A percentile compares a stretch with the other conserved stretches of the same genome.
Evolutionary conservation across 2,329 filamentous ascomycete species (phyloP).

Genomic region (Conoideocrella luteorostrata): DNA sequence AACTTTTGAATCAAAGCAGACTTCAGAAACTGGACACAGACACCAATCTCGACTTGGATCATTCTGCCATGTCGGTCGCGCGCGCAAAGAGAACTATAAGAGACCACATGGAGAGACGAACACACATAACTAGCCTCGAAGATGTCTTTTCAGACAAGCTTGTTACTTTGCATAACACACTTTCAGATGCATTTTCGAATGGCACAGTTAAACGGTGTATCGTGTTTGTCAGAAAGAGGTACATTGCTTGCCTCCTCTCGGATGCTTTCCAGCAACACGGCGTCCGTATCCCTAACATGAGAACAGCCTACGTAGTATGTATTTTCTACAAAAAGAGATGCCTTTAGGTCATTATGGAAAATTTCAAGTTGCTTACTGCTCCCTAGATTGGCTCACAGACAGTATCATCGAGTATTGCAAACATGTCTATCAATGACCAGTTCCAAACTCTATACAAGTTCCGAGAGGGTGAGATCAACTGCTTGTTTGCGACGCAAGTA

Average conservation of each 20-base stretch:
- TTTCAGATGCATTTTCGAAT: constrained; percentile 58
- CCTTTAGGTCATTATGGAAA: too few relatives aligned
- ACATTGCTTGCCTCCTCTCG: constrained; percentile 67
- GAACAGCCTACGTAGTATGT: constrained; percentile 58
- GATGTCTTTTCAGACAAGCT: constrained; percentile 67
- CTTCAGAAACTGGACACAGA: too few relatives aligned
- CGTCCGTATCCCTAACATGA: constrained; percentile 53
- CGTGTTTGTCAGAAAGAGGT: constrained; percentile 75
- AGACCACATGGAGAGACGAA: neutral
- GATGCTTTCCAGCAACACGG: constrained; percentile 55
- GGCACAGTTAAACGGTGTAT: constrained; percentile 58
- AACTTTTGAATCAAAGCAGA: too few relatives aligned
- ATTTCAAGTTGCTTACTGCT: neutral
- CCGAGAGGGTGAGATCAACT: constrained; percentile 52
- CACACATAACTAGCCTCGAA: constrained; percentile 12
- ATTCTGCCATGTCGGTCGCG: neutral
- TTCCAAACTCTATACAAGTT: constrained; percentile 64
- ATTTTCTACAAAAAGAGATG: too few relatives aligned
- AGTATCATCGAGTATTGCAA: constrained; percentile 43
- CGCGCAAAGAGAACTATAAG: neutral
- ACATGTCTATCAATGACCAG: constrained; percentile 67
- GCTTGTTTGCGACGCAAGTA: constrained; percentile 60
- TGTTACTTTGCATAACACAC: constrained; percentile 49
- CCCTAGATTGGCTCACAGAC: constrained; percentile 23
- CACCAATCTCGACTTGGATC: constrained; percentile 2